Evolutionary conservation across 1,284 basidiomycete genomes (phyloP).

Genomic region (Melanopsichium pennsylvanicum): DNA sequence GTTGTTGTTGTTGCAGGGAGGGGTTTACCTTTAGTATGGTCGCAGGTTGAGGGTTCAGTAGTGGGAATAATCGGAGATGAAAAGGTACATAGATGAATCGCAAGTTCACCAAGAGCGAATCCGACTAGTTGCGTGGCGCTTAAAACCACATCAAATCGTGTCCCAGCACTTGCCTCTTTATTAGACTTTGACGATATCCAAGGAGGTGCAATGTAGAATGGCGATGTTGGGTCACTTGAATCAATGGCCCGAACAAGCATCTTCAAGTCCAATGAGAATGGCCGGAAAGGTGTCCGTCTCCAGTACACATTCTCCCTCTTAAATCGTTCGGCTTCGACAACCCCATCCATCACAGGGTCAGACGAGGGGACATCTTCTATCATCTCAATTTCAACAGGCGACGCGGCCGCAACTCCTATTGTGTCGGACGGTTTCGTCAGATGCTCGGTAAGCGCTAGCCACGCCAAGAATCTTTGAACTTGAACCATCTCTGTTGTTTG

Average conservation of each 20-base stretch:
- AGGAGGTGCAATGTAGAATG: constrained; percentile 23
- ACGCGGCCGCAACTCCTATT: not conserved
- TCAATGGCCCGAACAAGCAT: constrained; percentile 18
- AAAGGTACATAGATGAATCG: too few species aligned
- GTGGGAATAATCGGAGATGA: too few species aligned
- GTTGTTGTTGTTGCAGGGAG: not conserved
- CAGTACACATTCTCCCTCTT: not conserved
- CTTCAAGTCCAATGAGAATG: constrained; percentile 14
- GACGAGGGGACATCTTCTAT: too few species aligned
- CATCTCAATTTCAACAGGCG: constrained; percentile 4
- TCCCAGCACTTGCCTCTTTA: too few species aligned
- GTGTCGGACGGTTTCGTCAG: not conserved
- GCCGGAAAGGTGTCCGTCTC: constrained; percentile 3
- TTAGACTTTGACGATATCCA: too few species aligned
- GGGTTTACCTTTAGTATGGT: too few species aligned
- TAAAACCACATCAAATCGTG: too few species aligned
- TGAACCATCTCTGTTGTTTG: not conserved
- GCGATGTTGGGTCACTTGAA: constrained; percentile 4
- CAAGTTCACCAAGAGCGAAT: too few species aligned
- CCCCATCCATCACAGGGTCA: too few species aligned
- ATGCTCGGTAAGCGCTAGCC: constrained; percentile 25
- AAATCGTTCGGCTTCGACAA: not conserved
- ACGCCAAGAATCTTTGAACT: constrained; percentile 23
- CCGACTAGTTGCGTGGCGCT: too few species aligned
- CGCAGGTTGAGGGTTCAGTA: too few species aligned